Evolutionary conservation across 768 basidiomycete genomes (phyloP).

Genomic region (Lentinula raphanica): DNA sequence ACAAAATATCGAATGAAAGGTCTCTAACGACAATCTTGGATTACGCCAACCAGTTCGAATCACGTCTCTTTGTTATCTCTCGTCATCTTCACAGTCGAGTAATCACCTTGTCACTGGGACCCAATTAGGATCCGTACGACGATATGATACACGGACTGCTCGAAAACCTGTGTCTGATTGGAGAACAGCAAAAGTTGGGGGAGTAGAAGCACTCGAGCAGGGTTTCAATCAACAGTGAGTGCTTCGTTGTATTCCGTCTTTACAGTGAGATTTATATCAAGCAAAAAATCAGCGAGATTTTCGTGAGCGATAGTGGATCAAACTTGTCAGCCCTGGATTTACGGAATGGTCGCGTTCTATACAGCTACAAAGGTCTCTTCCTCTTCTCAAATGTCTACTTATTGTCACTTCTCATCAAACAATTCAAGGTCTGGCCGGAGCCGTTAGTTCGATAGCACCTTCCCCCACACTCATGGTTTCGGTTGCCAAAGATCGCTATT

Average conservation of each 20-base stretch:
- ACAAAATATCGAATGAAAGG: constrained; percentile 28
- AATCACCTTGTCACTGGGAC: constrained; percentile 67
- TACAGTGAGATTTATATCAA: constrained; percentile 1
- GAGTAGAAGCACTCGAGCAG: constrained; percentile 52
- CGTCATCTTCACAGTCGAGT: constrained; percentile 29
- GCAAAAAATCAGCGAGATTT: constrained; percentile 50
- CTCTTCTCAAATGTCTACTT: background rate
- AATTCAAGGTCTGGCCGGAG: constrained; percentile 63
- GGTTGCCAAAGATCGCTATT: constrained; percentile 61
- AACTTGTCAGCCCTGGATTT: constrained; percentile 64
- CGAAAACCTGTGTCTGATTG: constrained; percentile 68
- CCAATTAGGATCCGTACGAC: constrained; percentile 63
- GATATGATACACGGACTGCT: constrained; percentile 71
- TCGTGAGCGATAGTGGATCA: constrained; percentile 61
- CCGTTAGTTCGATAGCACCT: constrained; percentile 59
- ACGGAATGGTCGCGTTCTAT: constrained; percentile 59
- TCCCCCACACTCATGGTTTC: constrained; percentile 54
- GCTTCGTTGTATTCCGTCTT: background rate
- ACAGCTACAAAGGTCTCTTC: constrained; percentile 60
- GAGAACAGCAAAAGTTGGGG: constrained; percentile 56
- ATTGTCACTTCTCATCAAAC: background rate
- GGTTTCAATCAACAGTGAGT: constrained; percentile 64
- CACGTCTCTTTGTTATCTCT: constrained; percentile 59
- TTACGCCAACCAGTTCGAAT: constrained; percentile 78
- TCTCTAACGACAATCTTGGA: constrained; percentile 68